Percentiles rank a stretch among this genome's conserved stretches.
phyloP scores from a whole-genome alignment of 257 asterid genomes.

The Oldenlandia corymbosa region DNA sequence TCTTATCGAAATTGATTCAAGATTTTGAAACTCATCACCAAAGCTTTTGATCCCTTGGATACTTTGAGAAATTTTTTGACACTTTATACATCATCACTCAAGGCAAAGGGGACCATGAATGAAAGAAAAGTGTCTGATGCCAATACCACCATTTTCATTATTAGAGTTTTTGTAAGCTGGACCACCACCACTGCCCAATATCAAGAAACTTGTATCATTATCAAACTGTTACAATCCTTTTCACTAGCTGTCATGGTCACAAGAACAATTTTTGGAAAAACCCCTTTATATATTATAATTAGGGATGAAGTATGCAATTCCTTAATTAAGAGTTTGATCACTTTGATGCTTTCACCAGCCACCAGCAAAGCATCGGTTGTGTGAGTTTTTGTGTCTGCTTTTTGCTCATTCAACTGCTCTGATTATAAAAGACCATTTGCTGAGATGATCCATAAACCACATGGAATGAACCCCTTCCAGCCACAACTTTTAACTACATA shows the following conservation, averaged over 20 bases:
- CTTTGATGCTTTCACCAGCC: conserved; percentile 9
- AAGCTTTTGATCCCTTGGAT: conserved; percentile 9
- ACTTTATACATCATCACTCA: neutral
- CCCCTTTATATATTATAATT: neutral
- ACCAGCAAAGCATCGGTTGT: neutral
- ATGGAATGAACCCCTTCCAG: conserved; percentile 9
- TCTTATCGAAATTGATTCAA: too few relatives aligned
- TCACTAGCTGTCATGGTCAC: conserved; percentile 17
- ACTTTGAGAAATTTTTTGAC: too few relatives aligned
- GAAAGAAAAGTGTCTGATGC: conserved; percentile 1
- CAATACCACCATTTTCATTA: conserved; percentile 9
- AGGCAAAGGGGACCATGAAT: conserved; percentile 19
- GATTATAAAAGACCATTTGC: neutral
- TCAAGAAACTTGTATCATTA: neutral
- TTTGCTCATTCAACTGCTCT: conserved; percentile 5
- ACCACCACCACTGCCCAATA: conserved; percentile 12
- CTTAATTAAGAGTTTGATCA: conserved; percentile 2
- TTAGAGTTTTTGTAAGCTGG: neutral
- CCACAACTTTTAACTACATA: conserved; percentile 16
- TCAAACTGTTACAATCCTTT: neutral
- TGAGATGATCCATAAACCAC: conserved; percentile 4
- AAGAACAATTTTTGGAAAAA: neutral
- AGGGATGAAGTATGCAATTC: neutral
- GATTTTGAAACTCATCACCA: too few relatives aligned
- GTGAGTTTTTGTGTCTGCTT: neutral